Evolutionary conservation across 345 rosid genomes (phyloP), one percentile per base, ranked within the genome.

Genomic region (Eucalyptus paniculata): DNA sequence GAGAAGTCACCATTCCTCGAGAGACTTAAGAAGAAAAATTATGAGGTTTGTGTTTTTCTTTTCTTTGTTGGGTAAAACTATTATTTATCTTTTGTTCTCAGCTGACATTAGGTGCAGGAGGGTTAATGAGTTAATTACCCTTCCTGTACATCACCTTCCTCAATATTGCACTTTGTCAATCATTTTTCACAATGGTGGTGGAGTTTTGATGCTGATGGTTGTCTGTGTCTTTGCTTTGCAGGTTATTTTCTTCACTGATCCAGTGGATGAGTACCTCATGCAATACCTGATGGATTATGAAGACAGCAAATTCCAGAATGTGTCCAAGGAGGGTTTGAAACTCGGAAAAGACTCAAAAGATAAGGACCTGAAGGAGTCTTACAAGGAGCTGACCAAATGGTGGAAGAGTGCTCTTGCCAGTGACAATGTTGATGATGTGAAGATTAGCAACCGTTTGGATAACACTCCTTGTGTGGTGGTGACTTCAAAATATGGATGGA

Each of bases 281-380:
- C 99, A 97, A 92, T 98, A 98, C 89, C 92, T 98, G 93, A 98
- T 98, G 99, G 99, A 98, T 51, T 98, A 98, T 89, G 98, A 97
- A 89, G 98, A 94, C 90, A 96, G 94, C 89, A 95, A 97, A 88
- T 98, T 98, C 94, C 99, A 98, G 91, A 98, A 98, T 91, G 99
- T 96, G 67, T 97, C 98, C 47, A 96, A 97, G 89, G 99, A 97
- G 94, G 99, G 99, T 40, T 90, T 98, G 72, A 97, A 98, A 89
- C 94, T 98, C 40, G 98, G 97, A 82, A 97, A 97, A 91, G 98
- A 92, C 91, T 88, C 97, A 2, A 96, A 95, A 89, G 95, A 86
- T 60, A 97, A 97, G 94, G 99, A 98, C 91, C 92, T 98, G 44
- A 96, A 98, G 92, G 99, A 97, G 86, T 93, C 99, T 34, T 98